Evolutionary conservation across 768 basidiomycete genomes (phyloP).

Genomic region (Pleurotus djamor): DNA sequence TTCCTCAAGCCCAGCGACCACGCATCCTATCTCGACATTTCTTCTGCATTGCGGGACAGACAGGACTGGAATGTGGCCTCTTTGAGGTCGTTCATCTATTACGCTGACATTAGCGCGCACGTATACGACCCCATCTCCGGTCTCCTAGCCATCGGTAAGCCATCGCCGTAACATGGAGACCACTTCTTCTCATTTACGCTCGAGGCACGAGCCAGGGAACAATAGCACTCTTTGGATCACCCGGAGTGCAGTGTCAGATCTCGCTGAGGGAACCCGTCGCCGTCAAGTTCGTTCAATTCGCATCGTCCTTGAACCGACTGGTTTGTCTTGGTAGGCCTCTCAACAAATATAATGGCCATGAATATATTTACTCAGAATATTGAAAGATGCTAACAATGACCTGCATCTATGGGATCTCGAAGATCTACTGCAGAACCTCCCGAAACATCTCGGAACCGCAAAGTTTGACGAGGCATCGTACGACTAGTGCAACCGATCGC

Average conservation of each 20-base stretch:
- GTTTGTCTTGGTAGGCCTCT: conserved; percentile 55
- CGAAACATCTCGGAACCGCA: conserved; percentile 47
- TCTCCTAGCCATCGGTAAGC: conserved; percentile 58
- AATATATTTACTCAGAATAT: conserved; percentile 1
- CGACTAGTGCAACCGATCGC: conserved; percentile 8
- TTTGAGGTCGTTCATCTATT: conserved; percentile 49
- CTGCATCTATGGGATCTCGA: conserved; percentile 64
- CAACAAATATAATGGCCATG: no score
- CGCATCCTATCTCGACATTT: conserved; percentile 46
- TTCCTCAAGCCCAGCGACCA: no score
- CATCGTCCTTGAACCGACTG: conserved; percentile 49
- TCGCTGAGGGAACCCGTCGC: conserved; percentile 39
- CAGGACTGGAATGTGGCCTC: conserved; percentile 55
- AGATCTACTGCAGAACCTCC: conserved; percentile 35
- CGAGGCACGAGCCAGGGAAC: conserved; percentile 63
- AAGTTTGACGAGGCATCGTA: conserved; percentile 50
- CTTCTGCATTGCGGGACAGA: conserved; percentile 51
- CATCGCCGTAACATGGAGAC: neutral
- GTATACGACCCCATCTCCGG: conserved; percentile 60
- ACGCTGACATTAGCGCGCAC: conserved; percentile 48
- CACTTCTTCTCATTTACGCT: neutral
- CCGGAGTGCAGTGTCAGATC: conserved; percentile 57
- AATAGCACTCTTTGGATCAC: conserved; percentile 66
- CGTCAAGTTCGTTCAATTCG: conserved; percentile 65
- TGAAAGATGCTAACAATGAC: conserved; percentile 49